Base-by-base conservation (phyloP, 257 asterid species). In the Thymus mandschuricus region DNA sequence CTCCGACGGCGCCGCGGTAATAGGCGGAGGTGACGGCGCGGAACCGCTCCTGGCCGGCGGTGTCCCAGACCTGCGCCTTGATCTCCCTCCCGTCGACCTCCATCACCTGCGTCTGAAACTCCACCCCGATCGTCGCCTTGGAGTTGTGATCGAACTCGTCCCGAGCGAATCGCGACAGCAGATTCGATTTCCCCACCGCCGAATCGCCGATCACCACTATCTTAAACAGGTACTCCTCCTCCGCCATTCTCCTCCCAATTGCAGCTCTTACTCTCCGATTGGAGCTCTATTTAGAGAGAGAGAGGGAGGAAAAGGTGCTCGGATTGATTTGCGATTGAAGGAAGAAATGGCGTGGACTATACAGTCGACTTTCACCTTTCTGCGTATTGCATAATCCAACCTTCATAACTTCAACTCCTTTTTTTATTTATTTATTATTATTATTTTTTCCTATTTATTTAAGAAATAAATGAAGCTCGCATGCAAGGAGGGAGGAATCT, bases 1-100 rank as follows among this genome's bases (percentile, higher is more conserved):
- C 96, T 5, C 97, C 97, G 58, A 86, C 92, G 54, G 93, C 97
- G 55, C 95, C 96, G 75, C 96, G 87, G 66, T 90, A 90, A 44
- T 90, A 90, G 76, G 97, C 96, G 64, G 97, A 90, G 68, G 93
- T 86, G 76, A 90, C 96, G 73, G 97, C 91, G 69, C 97, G 80
- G 74, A 88, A 90, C 6, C 94, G 82, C 78, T 91, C 96, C 46
- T 91, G 97, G 54, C 96, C 96, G 70, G 97, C 97, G 68, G 96
- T 91, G 72, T 91, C 96, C 97, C 96, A 88, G 3, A 91, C 87
- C 66, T 91, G 96, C 40, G 92, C 97, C 82, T 91, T 88, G 15
- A 91, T 79, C 78, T 85, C 92, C 71, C 88, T 91, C 43, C 93
- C 94, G 68, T 88, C 96, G 57, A 91, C 11, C 69, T 75, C 85